Conservation (phyloP, 331 rosid genomes). For the Malus hybrid region DNA sequence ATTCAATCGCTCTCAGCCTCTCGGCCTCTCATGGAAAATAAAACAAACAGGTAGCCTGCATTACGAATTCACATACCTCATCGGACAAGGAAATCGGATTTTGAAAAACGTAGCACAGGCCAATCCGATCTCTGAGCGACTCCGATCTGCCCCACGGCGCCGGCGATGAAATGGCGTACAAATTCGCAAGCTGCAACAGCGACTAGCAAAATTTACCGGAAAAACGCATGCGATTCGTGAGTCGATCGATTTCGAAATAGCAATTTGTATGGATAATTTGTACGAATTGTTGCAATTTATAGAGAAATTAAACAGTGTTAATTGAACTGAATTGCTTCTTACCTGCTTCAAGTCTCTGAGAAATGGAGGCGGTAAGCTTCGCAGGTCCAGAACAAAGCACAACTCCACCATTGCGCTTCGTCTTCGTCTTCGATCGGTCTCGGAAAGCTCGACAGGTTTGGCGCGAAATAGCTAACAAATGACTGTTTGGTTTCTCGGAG, state of each 20-base stretch:
- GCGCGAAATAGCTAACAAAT: neutral
- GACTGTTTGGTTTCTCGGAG: neutral
- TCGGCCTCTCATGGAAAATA: neutral
- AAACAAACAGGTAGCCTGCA: constrained; percentile 16
- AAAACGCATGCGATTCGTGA: constrained; percentile 6
- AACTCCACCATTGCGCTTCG: constrained; percentile 49
- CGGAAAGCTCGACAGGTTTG: neutral
- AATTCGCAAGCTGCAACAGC: constrained; percentile 67
- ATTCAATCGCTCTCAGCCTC: no score
- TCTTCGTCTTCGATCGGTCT: neutral
- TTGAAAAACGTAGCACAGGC: constrained; percentile 53
- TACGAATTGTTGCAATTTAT: no score
- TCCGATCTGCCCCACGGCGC: constrained; percentile 20
- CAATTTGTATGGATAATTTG: neutral
- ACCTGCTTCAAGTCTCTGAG: constrained; percentile 54
- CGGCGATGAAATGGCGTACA: constrained; percentile 47
- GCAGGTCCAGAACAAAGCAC: constrained; percentile 66
- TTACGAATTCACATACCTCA: constrained; percentile 30
- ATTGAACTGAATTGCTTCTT: neutral
- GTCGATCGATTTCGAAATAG: neutral
- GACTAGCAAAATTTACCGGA: constrained; percentile 27
- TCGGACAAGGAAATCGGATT: constrained; percentile 36
- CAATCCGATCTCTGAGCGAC: constrained; percentile 43
- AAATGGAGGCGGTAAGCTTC: constrained; percentile 57
- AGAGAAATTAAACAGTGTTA: neutral